These are phyloP conservation scores for Sisymbrium irio DNA, from an alignment of 345 rosid species.

Conservation along the genomic window DNA sequence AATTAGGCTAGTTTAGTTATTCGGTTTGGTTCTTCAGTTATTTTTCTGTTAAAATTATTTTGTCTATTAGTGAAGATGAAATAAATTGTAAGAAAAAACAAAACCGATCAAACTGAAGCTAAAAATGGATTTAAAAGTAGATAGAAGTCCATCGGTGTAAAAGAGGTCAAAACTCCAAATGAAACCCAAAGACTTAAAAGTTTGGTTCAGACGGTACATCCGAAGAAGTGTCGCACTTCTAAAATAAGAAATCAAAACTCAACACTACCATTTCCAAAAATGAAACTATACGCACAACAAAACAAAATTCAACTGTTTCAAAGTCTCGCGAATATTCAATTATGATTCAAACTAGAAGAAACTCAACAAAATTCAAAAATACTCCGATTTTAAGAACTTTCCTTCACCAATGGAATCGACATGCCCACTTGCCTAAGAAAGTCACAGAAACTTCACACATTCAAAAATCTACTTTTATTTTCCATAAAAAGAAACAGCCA, in stretches of 20 bases:
- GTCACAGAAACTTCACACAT: constrained; percentile 12
- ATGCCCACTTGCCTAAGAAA: constrained; percentile 7
- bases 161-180: no score
- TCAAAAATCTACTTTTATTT: neutral
- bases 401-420: neutral
- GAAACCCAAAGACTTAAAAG: no score
- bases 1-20: no score
- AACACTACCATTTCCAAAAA: neutral
- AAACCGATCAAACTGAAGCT: no score
- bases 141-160: no score
- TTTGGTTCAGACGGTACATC: neutral
- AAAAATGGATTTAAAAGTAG: no score
- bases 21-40: no score
- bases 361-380: neutral
- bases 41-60: no score
- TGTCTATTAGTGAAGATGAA: no score
- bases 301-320: neutral
- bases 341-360: neutral
- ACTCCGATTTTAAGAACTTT: neutral
- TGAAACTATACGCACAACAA: neutral
- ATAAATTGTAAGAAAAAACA: no score
- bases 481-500: neutral
- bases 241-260: neutral
- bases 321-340: neutral
- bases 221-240: neutral